Percentiles rank a stretch among this genome's conserved stretches.
These are phyloP conservation scores for Botrytis deweyae DNA, from an alignment of 2,329 filamentous ascomycete species.

Conservation along the genomic window DNA sequence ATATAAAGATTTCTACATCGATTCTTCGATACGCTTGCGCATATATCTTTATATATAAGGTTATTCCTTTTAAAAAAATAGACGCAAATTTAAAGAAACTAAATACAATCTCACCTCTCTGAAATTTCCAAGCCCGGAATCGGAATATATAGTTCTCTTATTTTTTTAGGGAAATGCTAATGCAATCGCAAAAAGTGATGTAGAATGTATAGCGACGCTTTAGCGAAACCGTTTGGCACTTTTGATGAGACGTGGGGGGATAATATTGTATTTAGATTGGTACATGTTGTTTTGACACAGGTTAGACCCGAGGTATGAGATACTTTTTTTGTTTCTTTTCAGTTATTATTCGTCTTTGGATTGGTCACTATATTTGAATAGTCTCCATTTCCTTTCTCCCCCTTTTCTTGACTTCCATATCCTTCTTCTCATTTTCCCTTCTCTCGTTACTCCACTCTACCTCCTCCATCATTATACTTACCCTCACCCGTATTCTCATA, in stretches of 20 bases:
- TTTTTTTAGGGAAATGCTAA: background rate
- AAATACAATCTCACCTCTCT: no score
- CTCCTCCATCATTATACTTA: background rate
- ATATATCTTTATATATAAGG: fast-evolving
- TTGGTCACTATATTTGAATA: background rate
- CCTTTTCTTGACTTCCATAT: fast-evolving
- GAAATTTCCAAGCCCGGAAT: no score
- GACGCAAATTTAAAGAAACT: no score
- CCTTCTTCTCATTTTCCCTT: fast-evolving
- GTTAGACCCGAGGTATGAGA: conserved; percentile 13
- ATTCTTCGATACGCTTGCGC: background rate
- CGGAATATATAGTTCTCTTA: no score
- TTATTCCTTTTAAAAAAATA: no score
- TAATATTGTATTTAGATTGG: conserved; percentile 45
- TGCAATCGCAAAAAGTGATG: background rate
- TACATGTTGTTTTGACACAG: conserved; percentile 42
- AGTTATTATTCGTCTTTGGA: background rate
- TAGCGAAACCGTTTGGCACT: conserved; percentile 40
- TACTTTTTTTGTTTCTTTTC: background rate
- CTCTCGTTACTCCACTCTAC: background rate
- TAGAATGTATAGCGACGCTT: background rate
- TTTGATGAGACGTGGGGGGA: conserved; percentile 48
- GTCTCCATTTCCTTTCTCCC: background rate
- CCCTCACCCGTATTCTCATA: background rate
- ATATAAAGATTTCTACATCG: background rate